These are phyloP conservation scores for Trichoderma breve DNA, from an alignment of 2,329 filamentous ascomycete species.

Conservation along the genomic window DNA sequence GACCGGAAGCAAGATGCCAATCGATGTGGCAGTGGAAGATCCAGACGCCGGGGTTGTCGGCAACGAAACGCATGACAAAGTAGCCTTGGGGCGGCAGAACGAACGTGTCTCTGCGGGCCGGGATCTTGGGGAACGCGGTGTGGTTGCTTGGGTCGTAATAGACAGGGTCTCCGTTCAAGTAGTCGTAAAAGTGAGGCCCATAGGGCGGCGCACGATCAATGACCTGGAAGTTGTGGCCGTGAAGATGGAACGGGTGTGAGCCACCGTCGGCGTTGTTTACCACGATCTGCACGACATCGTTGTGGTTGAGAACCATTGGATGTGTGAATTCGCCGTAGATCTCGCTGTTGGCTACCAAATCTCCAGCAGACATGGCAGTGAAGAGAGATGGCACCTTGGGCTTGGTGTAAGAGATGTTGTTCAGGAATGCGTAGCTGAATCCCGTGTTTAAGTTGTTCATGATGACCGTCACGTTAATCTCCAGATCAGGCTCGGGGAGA, in stretches of 20 bases:
- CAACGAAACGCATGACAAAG: slow-evolving; percentile 49
- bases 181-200: slow-evolving; percentile 5
- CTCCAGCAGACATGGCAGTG: slow-evolving; percentile 57
- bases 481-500: slow-evolving; percentile 47
- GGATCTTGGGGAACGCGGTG: slow-evolving; percentile 29
- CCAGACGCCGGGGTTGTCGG: slow-evolving; percentile 37
- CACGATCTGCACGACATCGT: slow-evolving; percentile 20
- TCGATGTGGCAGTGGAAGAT: slow-evolving; percentile 49
- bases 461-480: slow-evolving; percentile 47
- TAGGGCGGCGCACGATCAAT: slow-evolving; percentile 14
- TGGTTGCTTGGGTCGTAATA: slow-evolving; percentile 21
- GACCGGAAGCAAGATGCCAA: slow-evolving; percentile 39
- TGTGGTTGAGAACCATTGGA: slow-evolving; percentile 28
- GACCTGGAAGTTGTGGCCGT: slow-evolving; percentile 37
- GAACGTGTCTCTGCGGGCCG: slow-evolving; percentile 52
- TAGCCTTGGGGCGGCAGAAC: slow-evolving; percentile 45
- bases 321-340: slow-evolving; percentile 40
- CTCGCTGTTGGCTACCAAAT: slow-evolving; percentile 3
- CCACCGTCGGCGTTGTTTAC: slow-evolving; percentile 14
- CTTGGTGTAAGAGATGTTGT: slow-evolving; percentile 61
- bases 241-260: slow-evolving; percentile 39
- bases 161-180: slow-evolving; percentile 4
- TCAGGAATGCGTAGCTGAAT: slow-evolving; percentile 53
- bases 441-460: slow-evolving; percentile 57
- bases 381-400: slow-evolving; percentile 69